These are phyloP conservation scores for Pestalotiopsis sp. DNA, from an alignment of 2,329 filamentous ascomycete genomes.

Conservation along the genomic window DNA sequence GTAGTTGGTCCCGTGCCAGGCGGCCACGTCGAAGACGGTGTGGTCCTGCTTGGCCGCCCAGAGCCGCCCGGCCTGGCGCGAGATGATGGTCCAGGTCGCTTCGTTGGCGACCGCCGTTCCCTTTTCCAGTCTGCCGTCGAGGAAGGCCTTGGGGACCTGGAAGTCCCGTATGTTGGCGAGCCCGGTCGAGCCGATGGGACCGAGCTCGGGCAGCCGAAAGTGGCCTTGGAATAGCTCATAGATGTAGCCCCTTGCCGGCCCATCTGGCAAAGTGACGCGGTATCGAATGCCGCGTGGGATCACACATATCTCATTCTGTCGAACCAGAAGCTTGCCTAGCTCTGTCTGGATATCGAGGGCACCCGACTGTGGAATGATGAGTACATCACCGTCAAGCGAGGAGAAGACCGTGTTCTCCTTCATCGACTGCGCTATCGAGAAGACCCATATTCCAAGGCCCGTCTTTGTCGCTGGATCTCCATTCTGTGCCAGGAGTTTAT, in stretches of 20 bases:
- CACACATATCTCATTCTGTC: slow-evolving; percentile 77
- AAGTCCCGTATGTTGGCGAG: slow-evolving; percentile 79
- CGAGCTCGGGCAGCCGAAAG: slow-evolving; percentile 72
- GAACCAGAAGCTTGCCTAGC: slow-evolving; percentile 72
- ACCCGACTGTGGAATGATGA: slow-evolving; percentile 77
- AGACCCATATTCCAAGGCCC: slow-evolving; percentile 80
- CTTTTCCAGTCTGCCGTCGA: slow-evolving; percentile 59
- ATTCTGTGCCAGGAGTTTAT: slow-evolving; percentile 76
- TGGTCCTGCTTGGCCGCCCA: slow-evolving; percentile 69
- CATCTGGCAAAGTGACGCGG: slow-evolving; percentile 66
- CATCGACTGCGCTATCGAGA: slow-evolving; percentile 80
- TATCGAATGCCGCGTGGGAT: slow-evolving; percentile 77
- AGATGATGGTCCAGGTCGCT: slow-evolving; percentile 42
- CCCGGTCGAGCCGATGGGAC: slow-evolving; percentile 73
- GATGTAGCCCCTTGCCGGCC: slow-evolving; percentile 71
- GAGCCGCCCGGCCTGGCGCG: slow-evolving; percentile 41
- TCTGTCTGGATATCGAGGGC: slow-evolving; percentile 77
- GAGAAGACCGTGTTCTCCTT: slow-evolving; percentile 75
- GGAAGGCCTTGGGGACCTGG: slow-evolving; percentile 70
- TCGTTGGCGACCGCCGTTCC: slow-evolving; percentile 39
- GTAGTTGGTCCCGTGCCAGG: slow-evolving; percentile 80
- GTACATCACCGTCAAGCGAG: slow-evolving; percentile 78
- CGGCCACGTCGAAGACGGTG: slow-evolving; percentile 77
- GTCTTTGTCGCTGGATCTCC: slow-evolving; percentile 80
- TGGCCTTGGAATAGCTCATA: slow-evolving; percentile 75